Evolutionary conservation across 2,329 filamentous ascomycete species (phyloP).

Genomic region (Thermothelomyces thermophilus): DNA sequence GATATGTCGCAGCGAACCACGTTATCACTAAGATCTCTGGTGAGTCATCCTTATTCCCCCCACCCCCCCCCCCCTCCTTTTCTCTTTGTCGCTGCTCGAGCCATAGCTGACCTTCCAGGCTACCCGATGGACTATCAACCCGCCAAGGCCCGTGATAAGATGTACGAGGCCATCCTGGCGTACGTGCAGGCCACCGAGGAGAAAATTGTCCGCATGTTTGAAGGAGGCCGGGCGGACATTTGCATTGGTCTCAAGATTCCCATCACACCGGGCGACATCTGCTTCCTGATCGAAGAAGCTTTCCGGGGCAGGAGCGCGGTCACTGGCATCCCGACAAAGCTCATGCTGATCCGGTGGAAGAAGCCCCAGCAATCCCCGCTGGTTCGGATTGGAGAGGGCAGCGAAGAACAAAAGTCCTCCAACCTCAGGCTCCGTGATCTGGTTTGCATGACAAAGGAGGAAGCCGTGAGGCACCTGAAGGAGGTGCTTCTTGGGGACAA

Average conservation of each 20-base stretch:
- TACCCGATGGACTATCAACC: slow-evolving; percentile 83
- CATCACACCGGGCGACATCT: slow-evolving; percentile 71
- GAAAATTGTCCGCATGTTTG: slow-evolving; percentile 54
- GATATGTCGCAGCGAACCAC: slow-evolving; percentile 85
- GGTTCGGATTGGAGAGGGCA: slow-evolving; percentile 53
- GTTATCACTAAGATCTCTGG: slow-evolving; percentile 70
- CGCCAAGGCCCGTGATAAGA: slow-evolving; percentile 77
- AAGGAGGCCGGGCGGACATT: slow-evolving; percentile 41
- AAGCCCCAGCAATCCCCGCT: slow-evolving; percentile 55
- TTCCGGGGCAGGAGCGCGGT: slow-evolving; percentile 77
- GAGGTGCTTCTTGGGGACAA: slow-evolving; percentile 66
- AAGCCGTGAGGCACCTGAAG: slow-evolving; percentile 72
- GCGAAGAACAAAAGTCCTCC: slow-evolving; percentile 72
- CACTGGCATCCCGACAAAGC: slow-evolving; percentile 71
- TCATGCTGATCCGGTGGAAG: slow-evolving; percentile 76
- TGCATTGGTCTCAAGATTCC: slow-evolving; percentile 71
- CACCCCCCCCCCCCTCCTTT: too few species aligned
- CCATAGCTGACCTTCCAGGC: slow-evolving; percentile 36
- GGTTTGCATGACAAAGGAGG: slow-evolving; percentile 90
- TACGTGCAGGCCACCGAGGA: slow-evolving; percentile 74
- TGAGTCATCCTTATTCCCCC: slow-evolving; percentile 20
- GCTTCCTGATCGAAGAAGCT: slow-evolving; percentile 84
- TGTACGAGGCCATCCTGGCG: slow-evolving; percentile 79
- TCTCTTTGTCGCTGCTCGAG: background rate
- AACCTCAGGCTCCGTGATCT: slow-evolving; percentile 62